A percentile compares a stretch with the other conserved stretches of the same genome.
Conservation (phyloP, 2,329 filamentous ascomycete genomes). For the Mariannaea elegans region DNA sequence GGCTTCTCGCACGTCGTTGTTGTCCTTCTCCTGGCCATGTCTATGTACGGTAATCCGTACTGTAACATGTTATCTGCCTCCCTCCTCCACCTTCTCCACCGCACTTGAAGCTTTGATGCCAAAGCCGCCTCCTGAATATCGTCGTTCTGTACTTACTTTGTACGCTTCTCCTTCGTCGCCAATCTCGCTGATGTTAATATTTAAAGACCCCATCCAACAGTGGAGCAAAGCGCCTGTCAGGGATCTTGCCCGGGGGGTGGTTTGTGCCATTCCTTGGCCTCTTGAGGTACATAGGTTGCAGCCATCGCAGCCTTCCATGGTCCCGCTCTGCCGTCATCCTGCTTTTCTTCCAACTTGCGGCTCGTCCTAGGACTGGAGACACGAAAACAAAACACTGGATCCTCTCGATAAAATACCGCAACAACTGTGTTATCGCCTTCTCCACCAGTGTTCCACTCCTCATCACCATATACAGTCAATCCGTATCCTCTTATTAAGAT, state of each 20-base stretch:
- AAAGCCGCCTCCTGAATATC: constrained; percentile 20
- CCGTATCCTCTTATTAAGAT: constrained; percentile 24
- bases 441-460: constrained; percentile 34
- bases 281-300: constrained; percentile 4
- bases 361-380: constrained; percentile 32
- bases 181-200: constrained; percentile 28
- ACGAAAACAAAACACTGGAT: constrained; percentile 41
- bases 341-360: constrained; percentile 9
- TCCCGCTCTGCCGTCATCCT: constrained; percentile 28
- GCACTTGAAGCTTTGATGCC: constrained; percentile 18
- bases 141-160: constrained; percentile 1
- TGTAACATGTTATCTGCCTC: no score
- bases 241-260: constrained; percentile 13
- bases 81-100: constrained; percentile 10
- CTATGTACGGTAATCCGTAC: no score
- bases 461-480: constrained; percentile 21
- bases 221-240: constrained; percentile 18
- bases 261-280: constrained; percentile 21
- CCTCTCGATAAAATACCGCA: constrained; percentile 43
- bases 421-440: constrained; percentile 40
- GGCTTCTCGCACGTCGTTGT: background rate
- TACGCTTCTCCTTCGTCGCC: constrained; percentile 18
- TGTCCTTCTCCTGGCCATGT: background rate
- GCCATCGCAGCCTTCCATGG: constrained; percentile 22
- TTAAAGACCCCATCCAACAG: constrained; percentile 25